Conservation (phyloP, 768 basidiomycete species). For the Boletus pseudo-olivaceus region DNA sequence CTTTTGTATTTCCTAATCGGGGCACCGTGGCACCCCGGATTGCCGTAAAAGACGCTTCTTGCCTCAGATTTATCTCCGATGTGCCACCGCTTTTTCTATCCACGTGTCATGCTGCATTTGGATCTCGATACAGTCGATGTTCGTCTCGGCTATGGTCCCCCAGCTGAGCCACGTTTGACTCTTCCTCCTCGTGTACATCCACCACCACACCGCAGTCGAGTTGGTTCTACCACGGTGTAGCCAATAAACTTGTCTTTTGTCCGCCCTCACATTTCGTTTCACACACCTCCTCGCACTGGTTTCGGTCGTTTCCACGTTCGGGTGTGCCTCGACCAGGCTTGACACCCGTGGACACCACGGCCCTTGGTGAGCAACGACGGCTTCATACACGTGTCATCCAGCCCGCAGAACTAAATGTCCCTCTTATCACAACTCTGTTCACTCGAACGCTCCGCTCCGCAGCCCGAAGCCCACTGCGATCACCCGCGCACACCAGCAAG, state of each 20-base stretch:
- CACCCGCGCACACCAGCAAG: slow-evolving; percentile 8
- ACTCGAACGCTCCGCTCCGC: too few relatives aligned
- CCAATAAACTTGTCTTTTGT: background rate
- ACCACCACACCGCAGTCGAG: slow-evolving; percentile 21
- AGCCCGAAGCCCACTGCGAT: slow-evolving; percentile 1
- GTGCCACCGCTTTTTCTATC: slow-evolving; percentile 1
- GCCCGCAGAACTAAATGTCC: slow-evolving; percentile 7
- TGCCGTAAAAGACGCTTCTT: slow-evolving; percentile 20
- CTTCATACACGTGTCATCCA: slow-evolving; percentile 26
- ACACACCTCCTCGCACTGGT: background rate
- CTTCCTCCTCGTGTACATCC: slow-evolving; percentile 14
- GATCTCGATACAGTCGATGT: slow-evolving; percentile 19
- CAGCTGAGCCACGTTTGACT: slow-evolving; percentile 7
- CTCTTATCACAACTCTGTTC: slow-evolving; percentile 19
- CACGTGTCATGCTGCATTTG: slow-evolving; percentile 24
- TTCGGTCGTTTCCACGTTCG: slow-evolving; percentile 13
- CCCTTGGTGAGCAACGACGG: too few relatives aligned
- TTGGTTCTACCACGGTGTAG: background rate
- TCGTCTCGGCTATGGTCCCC: background rate
- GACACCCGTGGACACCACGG: slow-evolving; percentile 26
- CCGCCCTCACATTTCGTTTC: background rate
- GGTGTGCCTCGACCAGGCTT: too few relatives aligned
- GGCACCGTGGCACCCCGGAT: slow-evolving; percentile 30
- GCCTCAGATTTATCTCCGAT: slow-evolving; percentile 29
- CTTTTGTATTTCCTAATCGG: slow-evolving; percentile 19